Evolutionary conservation across 2,329 filamentous ascomycete genomes (phyloP).

Genomic region (Cercospora beticola): DNA sequence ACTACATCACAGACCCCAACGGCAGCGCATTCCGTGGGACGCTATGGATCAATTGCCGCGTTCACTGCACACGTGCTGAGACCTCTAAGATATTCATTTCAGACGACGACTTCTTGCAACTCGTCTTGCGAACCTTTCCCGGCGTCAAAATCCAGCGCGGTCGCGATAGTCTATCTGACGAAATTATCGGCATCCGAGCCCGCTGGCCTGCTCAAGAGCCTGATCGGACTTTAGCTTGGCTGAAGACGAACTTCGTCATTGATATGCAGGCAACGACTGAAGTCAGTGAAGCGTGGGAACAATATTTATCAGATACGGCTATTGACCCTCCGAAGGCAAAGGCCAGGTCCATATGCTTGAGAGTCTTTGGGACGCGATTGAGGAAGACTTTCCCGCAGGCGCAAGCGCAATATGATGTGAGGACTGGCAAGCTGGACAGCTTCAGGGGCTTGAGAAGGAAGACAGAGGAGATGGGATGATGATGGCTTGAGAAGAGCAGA

Average conservation of each 20-base stretch:
- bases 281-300: no score
- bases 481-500: no score
- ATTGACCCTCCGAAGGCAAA: no score
- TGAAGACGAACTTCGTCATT: not conserved
- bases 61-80: not conserved
- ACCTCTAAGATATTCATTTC: not conserved
- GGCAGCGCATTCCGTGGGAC: not conserved
- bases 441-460: no score
- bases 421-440: no score
- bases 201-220: not conserved
- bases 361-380: no score
- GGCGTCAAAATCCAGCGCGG: not conserved
- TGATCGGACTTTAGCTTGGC: not conserved
- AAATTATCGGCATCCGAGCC: not conserved
- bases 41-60: not conserved
- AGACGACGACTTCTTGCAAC: not conserved
- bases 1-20: not conserved
- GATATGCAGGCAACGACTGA: not conserved
- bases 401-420: no score
- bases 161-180: not conserved
- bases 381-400: no score
- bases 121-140: not conserved
- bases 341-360: no score
- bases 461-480: no score
- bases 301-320: no score